Percentiles rank a stretch among this genome's conserved stretches.
These are phyloP conservation scores for Asterochloris sp. DNA, from an alignment of 139 green algal species.

Conservation along the genomic window DNA sequence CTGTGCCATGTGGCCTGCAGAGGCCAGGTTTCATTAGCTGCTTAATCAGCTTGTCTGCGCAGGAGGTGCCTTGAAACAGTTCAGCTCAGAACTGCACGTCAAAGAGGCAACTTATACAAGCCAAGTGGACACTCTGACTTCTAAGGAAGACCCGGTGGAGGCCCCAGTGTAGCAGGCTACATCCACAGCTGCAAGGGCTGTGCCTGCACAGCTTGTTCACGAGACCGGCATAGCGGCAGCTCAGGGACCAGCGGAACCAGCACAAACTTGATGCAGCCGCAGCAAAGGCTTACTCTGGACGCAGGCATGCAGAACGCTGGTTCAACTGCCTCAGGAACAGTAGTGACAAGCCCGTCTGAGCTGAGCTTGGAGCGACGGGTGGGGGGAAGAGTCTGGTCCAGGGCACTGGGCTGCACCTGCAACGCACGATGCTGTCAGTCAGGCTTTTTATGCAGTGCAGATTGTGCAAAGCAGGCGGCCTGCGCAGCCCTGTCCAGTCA, in stretches of 20 bases:
- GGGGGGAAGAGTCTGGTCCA: neutral
- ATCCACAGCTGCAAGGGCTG: neutral
- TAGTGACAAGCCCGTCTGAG: too few species aligned
- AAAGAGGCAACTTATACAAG: neutral
- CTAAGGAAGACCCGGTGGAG: too few species aligned
- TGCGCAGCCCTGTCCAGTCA: neutral
- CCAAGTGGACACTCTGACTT: neutral
- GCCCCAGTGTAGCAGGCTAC: neutral
- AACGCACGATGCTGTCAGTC: neutral
- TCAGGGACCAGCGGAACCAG: neutral
- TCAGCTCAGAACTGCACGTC: neutral
- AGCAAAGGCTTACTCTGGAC: neutral
- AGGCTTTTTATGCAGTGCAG: neutral
- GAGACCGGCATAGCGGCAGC: neutral
- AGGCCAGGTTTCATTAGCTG: neutral
- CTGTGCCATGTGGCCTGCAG: too few species aligned
- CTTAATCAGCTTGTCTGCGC: neutral
- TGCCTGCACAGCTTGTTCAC: neutral
- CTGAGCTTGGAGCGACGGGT: too few species aligned
- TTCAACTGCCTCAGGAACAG: neutral
- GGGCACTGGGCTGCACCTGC: neutral
- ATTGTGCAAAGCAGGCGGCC: neutral
- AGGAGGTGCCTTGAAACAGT: neutral
- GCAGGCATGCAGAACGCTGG: constrained; percentile 6
- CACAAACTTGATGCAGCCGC: too few species aligned